Base-by-base conservation (phyloP, 2,329 filamentous ascomycete genomes). In the Beauveria bassiana region DNA sequence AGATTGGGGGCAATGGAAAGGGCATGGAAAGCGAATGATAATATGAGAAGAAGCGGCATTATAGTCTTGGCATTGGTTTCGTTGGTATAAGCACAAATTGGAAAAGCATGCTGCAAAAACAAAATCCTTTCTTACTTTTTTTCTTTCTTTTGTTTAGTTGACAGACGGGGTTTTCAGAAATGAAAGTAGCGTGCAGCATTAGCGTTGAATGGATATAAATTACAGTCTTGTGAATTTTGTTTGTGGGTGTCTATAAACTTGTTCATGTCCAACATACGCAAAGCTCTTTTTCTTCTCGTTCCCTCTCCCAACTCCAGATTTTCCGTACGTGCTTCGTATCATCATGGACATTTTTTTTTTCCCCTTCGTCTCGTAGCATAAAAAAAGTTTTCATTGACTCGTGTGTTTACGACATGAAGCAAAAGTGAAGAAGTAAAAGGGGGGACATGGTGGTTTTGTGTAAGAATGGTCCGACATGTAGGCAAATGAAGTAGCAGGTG, bases 401-500 rank as follows among this genome's bases (percentile, higher is more conserved):
- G 42, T 43, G 12, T 1, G 28, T 51, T 12, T 14, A 6, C 1
- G 34, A 16, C 34, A 16, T 6, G 34, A 38, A 38, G 34, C 34
- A 38, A 38, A 47, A 47, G 14, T 18, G 5, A 43, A 43, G 20
- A 53, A 22, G 26, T 8, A 22, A 38, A 20, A 53, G 5, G 38
- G 20, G 16, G 14, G 18, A 40, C 28, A 40, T 16, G 8, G 3
- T n/a, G 16, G 14, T 50, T 24, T 24, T 22, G 55, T 26, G 55
- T 58, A 58, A 58, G 14, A 49, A 58, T 58, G 43, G 43, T 58
- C 55, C 55, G 55, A 58, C 55, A 58, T 58, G 10, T 20, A 8
- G 43, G 18, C 7, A 52, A 2, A 38, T 38, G 14, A 38, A 16
- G 34, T 38, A 38, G 34, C 14, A 38, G 34, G 34, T 38, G 5